Conservation (phyloP, 495 filamentous ascomycete genomes). For the Lasiosphaeriaceae sp. region DNA sequence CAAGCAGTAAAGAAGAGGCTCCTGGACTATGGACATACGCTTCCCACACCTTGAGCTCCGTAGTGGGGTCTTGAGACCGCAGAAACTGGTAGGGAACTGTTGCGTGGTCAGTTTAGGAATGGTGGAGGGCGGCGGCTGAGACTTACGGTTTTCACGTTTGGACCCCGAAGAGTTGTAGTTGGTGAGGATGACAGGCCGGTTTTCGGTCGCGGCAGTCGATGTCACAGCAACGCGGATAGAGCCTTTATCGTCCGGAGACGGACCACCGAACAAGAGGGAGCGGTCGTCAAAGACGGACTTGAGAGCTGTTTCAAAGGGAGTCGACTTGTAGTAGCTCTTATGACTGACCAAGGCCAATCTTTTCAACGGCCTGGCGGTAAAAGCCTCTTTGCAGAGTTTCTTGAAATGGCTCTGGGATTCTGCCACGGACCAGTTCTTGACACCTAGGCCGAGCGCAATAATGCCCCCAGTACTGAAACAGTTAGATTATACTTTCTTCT, state of each 20-base stretch:
- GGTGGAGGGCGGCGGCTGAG: slow-evolving; percentile 7
- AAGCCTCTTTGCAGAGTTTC: slow-evolving; percentile 39
- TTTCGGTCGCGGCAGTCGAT: slow-evolving; percentile 34
- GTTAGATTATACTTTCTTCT: neutral
- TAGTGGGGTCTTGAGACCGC: slow-evolving; percentile 36
- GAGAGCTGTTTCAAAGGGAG: slow-evolving; percentile 34
- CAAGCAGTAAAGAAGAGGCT: neutral
- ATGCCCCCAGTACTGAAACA: slow-evolving; percentile 51
- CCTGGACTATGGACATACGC: slow-evolving; percentile 20
- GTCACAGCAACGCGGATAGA: slow-evolving; percentile 45
- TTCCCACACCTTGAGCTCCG: slow-evolving; percentile 52
- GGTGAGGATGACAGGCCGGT: slow-evolving; percentile 39
- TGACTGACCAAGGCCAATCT: slow-evolving; percentile 31
- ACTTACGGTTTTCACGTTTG: neutral
- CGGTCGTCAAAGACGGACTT: slow-evolving; percentile 26
- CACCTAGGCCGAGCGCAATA: slow-evolving; percentile 52
- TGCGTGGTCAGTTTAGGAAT: neutral
- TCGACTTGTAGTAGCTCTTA: slow-evolving; percentile 36
- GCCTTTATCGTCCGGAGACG: slow-evolving; percentile 10
- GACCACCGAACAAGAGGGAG: slow-evolving; percentile 39
- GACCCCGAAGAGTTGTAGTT: slow-evolving; percentile 45
- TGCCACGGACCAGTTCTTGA: slow-evolving; percentile 44
- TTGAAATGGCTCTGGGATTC: slow-evolving; percentile 41
- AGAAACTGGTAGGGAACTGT: slow-evolving; percentile 39
- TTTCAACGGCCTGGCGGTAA: slow-evolving; percentile 34